A percentile compares a stretch with the other conserved stretches of the same genome.
Evolutionary conservation across 2,329 filamentous ascomycete genomes (phyloP).

Genomic region (Magnaporthales sp.): DNA sequence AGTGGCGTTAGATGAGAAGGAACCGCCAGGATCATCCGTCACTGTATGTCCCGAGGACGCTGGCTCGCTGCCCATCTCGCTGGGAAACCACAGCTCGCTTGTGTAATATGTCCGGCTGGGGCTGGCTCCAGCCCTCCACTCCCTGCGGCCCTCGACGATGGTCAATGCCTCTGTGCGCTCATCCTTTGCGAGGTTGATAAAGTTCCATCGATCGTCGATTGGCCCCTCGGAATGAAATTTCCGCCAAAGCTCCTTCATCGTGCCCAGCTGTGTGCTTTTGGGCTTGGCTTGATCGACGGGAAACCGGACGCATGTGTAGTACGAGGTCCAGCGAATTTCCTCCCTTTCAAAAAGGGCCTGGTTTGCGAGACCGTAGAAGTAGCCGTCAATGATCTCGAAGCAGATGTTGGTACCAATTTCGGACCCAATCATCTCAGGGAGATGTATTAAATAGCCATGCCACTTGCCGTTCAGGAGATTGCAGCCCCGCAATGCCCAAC

Average conservation of each 20-base stretch:
- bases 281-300: conserved; percentile 38
- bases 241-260: conserved; percentile 48
- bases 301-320: conserved; percentile 60
- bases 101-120: conserved; percentile 60
- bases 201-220: conserved; percentile 67
- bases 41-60: not conserved
- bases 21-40: not conserved
- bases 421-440: conserved; percentile 51
- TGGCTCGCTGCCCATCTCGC: not conserved
- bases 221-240: conserved; percentile 61
- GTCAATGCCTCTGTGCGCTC: conserved; percentile 48
- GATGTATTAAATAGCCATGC: conserved; percentile 8
- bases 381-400: conserved; percentile 58
- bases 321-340: conserved; percentile 58
- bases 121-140: conserved; percentile 47
- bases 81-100: conserved; percentile 36
- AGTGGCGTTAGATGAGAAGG: not conserved
- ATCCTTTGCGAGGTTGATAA: conserved; percentile 52
- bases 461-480: conserved; percentile 34
- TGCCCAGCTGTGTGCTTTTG: conserved; percentile 28
- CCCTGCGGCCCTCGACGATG: conserved; percentile 60
- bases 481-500: conserved; percentile 54
- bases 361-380: conserved; percentile 65
- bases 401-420: conserved; percentile 61
- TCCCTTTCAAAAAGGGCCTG: conserved; percentile 52